Percentiles rank a stretch among this genome's conserved stretches.
Conservation (phyloP, 495 filamentous ascomycete species). For the Jackrogersella minutella region DNA sequence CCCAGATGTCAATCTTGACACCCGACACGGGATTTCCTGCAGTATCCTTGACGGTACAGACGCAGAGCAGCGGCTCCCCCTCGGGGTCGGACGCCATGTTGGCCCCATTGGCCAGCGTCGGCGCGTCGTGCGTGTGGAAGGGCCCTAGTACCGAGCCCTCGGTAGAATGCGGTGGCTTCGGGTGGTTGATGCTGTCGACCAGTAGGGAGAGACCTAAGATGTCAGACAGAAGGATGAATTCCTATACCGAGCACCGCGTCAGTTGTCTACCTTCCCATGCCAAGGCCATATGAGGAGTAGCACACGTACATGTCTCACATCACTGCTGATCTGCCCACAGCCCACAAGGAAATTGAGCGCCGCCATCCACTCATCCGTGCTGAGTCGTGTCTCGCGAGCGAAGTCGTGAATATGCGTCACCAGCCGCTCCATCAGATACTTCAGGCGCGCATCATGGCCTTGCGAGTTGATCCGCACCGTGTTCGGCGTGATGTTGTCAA, state of each 20-base stretch:
- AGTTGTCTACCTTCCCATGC: too few relatives aligned
- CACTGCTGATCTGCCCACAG: constrained; percentile 75
- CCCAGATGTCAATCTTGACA: constrained; percentile 92
- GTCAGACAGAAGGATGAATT: constrained; percentile 96
- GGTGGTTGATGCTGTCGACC: constrained; percentile 91
- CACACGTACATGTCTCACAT: constrained; percentile 69
- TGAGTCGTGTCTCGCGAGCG: constrained; percentile 80
- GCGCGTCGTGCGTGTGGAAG: constrained; percentile 92
- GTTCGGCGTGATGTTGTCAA: constrained; percentile 86
- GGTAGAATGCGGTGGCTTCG: constrained; percentile 76
- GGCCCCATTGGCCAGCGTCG: constrained; percentile 67
- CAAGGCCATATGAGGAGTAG: too few relatives aligned
- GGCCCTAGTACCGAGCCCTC: constrained; percentile 92
- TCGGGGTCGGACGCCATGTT: constrained; percentile 75
- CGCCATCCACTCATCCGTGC: constrained; percentile 80
- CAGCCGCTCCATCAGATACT: constrained; percentile 75
- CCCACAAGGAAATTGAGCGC: constrained; percentile 74
- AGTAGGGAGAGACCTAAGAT: constrained; percentile 88
- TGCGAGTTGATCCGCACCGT: constrained; percentile 77
- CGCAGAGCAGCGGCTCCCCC: constrained; percentile 75
- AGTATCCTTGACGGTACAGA: constrained; percentile 78
- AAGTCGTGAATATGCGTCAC: constrained; percentile 86
- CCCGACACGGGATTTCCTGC: constrained; percentile 69
- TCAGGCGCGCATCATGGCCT: constrained; percentile 68
- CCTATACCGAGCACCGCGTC: constrained; percentile 53